Base-by-base conservation (phyloP, 192 early-diverging fungal genomes). In the Glomus cerebriforme region DNA sequence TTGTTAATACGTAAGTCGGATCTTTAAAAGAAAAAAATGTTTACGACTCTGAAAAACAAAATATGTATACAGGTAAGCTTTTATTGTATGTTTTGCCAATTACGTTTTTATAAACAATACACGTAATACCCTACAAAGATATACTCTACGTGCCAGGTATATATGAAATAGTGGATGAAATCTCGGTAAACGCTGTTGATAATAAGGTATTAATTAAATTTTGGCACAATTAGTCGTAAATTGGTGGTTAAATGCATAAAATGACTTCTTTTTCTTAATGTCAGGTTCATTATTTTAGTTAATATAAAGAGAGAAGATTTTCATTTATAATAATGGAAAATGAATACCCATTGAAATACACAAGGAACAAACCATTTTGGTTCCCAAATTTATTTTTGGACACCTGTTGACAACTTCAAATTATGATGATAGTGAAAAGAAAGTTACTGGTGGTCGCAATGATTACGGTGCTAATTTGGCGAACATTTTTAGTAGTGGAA, bases 131-230 rank as follows among this genome's bases (percentile, higher is more conserved):
- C n/a, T n/a, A n/a, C n/a, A 88, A 91, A 64, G 82, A 89, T 13
- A 89, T 95, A 37, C 90, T 76, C 1, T 94, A 91, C 85, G 95
- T 95, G 2, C 94, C 94, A 49, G 98, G 97, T 69, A 80, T 99
- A 26, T 98, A 97, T 85, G 98, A 99, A 83, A 99, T 99, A 77
- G 93, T 98, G 45, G 98, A 99, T 81, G 98, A 99, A 83, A 98
- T 99, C 77, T 86, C 98, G 19, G 98, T 99, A 26, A 99, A 97
- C 82, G 96, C 95, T 58, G 94, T 94, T 59, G 96, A 98, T 80
- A 96, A 96, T 87, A 95, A 39, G 90, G n/a, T n/a, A n/a, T n/a
- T n/a, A n/a, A n/a, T n/a, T n/a, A n/a, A n/a, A n/a, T n/a, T n/a
- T n/a, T n/a, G n/a, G n/a, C n/a, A n/a, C n/a, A n/a, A n/a, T n/a